Conservation (phyloP, 169 alveolate species). For the Cryptosporidium parvum region DNA sequence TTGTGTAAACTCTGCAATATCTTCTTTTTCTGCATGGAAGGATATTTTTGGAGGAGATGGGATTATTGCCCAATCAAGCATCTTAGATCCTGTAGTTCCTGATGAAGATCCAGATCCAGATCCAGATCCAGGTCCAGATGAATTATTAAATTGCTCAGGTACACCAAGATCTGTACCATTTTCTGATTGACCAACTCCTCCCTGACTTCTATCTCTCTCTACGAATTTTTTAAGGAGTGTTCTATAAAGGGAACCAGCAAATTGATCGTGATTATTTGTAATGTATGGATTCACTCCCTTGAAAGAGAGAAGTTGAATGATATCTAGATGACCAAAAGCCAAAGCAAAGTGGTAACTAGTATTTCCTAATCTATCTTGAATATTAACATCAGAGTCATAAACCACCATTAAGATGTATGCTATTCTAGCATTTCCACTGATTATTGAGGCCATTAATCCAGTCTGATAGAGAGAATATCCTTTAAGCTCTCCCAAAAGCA, state of each 20-base stretch:
- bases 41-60: slow-evolving; percentile 59
- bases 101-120: neutral
- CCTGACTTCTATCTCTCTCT: slow-evolving; percentile 5
- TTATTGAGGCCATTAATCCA: slow-evolving; percentile 87
- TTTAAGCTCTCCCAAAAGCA: slow-evolving; percentile 46
- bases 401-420: slow-evolving; percentile 82
- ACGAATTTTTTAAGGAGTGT: slow-evolving; percentile 1
- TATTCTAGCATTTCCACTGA: slow-evolving; percentile 82
- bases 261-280: slow-evolving; percentile 20
- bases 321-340: slow-evolving; percentile 66
- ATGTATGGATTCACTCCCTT: slow-evolving; percentile 69
- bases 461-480: slow-evolving; percentile 81
- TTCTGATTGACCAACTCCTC: neutral
- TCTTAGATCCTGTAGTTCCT: neutral
- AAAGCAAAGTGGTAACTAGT: slow-evolving; percentile 84
- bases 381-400: slow-evolving; percentile 85
- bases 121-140: neutral
- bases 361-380: slow-evolving; percentile 84
- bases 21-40: slow-evolving; percentile 27
- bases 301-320: slow-evolving; percentile 42
- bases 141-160: neutral
- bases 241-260: slow-evolving; percentile 65
- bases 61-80: slow-evolving; percentile 33
- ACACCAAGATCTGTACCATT: neutral
- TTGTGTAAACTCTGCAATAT: slow-evolving; percentile 59